Percentiles rank a stretch among this genome's conserved stretches.
phyloP scores from a whole-genome alignment of 2,329 filamentous ascomycete genomes.

The Aspergillus piperis region DNA sequence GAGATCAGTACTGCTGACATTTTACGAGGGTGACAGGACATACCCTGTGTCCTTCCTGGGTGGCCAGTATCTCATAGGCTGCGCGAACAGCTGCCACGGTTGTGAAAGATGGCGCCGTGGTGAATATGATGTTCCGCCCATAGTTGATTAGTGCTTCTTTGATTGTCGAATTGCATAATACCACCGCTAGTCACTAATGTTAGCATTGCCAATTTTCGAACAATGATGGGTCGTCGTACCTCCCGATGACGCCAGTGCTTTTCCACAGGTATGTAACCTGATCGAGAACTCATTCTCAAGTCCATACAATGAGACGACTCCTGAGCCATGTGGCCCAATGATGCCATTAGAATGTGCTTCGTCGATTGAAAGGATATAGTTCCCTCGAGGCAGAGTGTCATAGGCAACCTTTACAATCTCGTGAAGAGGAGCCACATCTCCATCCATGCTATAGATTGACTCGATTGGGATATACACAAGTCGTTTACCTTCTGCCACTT shows the following conservation, averaged over 20 bases:
- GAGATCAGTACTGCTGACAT: not conserved
- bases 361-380: conserved; percentile 26
- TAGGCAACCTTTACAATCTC: conserved; percentile 19
- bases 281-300: conserved; percentile 32
- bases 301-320: conserved; percentile 25
- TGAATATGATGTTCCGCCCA: conserved; percentile 14
- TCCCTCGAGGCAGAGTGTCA: conserved; percentile 20
- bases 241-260: conserved; percentile 28
- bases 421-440: conserved; percentile 39
- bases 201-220: not conserved
- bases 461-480: conserved; percentile 47
- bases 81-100: conserved; percentile 13
- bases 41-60: conserved; percentile 15
- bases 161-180: conserved; percentile 14
- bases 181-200: not conserved
- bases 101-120: conserved; percentile 15
- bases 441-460: conserved; percentile 52
- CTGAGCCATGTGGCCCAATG: conserved; percentile 19
- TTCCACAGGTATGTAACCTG: conserved; percentile 29
- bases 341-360: conserved; percentile 22
- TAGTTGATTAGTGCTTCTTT: conserved; percentile 17
- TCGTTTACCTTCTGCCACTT: conserved; percentile 13
- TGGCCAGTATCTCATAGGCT: conserved; percentile 12
- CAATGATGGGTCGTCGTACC: conserved; percentile 19
- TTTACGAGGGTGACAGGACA: not conserved